Evolutionary conservation across 2,329 filamentous ascomycete genomes (phyloP).

Genomic region (Lomentospora prolificans): DNA sequence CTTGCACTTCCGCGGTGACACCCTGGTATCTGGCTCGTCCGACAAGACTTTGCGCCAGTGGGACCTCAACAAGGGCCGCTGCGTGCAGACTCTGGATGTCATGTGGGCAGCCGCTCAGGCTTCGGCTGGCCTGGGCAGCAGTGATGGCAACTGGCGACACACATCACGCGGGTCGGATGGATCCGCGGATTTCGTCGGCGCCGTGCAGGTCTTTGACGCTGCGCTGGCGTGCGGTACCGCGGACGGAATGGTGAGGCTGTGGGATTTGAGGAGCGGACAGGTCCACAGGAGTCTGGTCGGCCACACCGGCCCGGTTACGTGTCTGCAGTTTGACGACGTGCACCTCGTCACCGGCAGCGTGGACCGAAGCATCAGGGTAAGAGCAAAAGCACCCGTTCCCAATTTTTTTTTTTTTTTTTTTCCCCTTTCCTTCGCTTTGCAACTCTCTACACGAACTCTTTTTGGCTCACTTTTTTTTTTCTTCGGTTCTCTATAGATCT

Average conservation of each 20-base stretch:
- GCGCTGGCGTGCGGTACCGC: slow-evolving; percentile 93
- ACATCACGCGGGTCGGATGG: slow-evolving; percentile 29
- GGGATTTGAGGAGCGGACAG: slow-evolving; percentile 93
- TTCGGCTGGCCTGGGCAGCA: slow-evolving; percentile 51
- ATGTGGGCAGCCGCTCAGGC: slow-evolving; percentile 96
- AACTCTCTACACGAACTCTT: background rate
- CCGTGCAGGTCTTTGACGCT: slow-evolving; percentile 90
- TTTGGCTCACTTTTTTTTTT: background rate
- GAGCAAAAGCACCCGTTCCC: slow-evolving; percentile 33
- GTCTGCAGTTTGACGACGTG: slow-evolving; percentile 90
- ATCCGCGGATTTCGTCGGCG: slow-evolving; percentile 84
- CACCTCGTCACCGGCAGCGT: slow-evolving; percentile 88
- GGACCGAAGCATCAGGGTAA: slow-evolving; percentile 87
- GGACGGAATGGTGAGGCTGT: slow-evolving; percentile 91
- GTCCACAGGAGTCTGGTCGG: slow-evolving; percentile 95
- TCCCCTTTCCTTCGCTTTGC: background rate
- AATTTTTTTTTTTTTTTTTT: background rate
- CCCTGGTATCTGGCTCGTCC: slow-evolving; percentile 86
- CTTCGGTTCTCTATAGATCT: slow-evolving; percentile 56
- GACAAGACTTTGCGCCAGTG: slow-evolving; percentile 97
- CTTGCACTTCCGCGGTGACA: slow-evolving; percentile 79
- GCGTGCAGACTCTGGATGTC: slow-evolving; percentile 93
- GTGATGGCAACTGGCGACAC: slow-evolving; percentile 59
- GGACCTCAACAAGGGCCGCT: slow-evolving; percentile 95
- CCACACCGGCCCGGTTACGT: slow-evolving; percentile 89